Percentiles rank a stretch among this genome's conserved stretches.
These are phyloP conservation scores for Neofusicoccum parvum DNA, from an alignment of 2,329 filamentous ascomycete species.

Conservation along the genomic window DNA sequence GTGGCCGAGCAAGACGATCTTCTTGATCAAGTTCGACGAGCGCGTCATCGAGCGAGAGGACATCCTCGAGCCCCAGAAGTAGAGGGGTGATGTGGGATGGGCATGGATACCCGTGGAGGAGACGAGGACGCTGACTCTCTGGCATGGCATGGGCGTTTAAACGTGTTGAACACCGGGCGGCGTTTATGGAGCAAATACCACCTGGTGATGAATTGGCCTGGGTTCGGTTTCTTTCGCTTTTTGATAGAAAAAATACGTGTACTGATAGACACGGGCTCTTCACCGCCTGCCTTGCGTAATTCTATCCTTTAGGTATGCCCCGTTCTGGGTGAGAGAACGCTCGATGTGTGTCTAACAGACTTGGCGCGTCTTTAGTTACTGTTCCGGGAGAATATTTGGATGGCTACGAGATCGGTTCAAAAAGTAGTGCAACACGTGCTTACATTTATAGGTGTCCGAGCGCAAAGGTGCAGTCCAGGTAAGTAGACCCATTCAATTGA, in stretches of 20 bases:
- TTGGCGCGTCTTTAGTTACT: too few relatives aligned
- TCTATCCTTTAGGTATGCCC: neutral
- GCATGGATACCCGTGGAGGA: neutral
- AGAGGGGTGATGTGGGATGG: neutral
- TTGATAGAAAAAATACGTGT: constrained; percentile 1
- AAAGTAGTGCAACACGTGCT: too few relatives aligned
- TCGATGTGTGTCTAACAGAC: too few relatives aligned
- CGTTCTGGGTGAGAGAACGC: neutral
- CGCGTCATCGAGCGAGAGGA: constrained; percentile 91
- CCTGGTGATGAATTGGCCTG: neutral
- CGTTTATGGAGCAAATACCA: constrained; percentile 11
- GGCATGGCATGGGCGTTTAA: constrained; percentile 13
- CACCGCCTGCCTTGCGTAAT: neutral
- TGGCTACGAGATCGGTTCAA: too few relatives aligned
- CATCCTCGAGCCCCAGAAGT: constrained; percentile 66
- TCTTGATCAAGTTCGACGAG: constrained; percentile 88
- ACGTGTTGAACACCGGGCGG: constrained; percentile 5
- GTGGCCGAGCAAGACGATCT: constrained; percentile 97
- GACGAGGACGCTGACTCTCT: neutral
- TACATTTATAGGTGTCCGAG: too few relatives aligned
- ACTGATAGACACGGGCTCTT: neutral
- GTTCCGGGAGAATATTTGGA: too few relatives aligned
- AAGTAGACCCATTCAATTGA: too few relatives aligned
- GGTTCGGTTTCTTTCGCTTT: neutral
- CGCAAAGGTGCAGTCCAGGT: too few relatives aligned